These are phyloP conservation scores for Dissophora ornata DNA, from an alignment of 192 early-diverging fungal genomes.

Conservation along the genomic window DNA sequence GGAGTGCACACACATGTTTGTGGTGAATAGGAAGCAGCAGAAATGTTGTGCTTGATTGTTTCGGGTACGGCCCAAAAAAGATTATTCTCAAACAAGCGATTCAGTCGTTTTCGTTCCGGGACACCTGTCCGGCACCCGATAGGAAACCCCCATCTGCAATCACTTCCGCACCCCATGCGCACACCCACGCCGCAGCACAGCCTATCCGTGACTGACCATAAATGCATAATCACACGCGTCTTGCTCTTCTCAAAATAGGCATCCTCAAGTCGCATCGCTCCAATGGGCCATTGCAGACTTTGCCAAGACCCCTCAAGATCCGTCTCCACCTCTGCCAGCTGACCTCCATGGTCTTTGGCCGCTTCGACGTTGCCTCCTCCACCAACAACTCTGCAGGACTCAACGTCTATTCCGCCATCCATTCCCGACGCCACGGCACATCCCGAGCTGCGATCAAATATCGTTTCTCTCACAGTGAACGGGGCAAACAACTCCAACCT, in stretches of 20 bases:
- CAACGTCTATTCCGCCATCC: slow-evolving; percentile 52
- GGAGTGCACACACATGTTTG: not conserved
- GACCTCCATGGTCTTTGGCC: slow-evolving; percentile 66
- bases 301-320: slow-evolving; percentile 56
- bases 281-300: slow-evolving; percentile 40
- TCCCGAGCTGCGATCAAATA: slow-evolving; percentile 45
- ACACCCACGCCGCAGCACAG: too few relatives aligned
- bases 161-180: too few relatives aligned
- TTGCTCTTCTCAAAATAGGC: too few relatives aligned
- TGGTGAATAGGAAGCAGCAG: slow-evolving; percentile 43
- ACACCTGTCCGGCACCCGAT: not conserved
- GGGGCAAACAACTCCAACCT: slow-evolving; percentile 20
- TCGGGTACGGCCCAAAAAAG: slow-evolving; percentile 20
- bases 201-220: too few relatives aligned
- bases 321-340: slow-evolving; percentile 65
- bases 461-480: slow-evolving; percentile 28
- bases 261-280: slow-evolving; percentile 54
- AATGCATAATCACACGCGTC: too few relatives aligned
- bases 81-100: too few relatives aligned
- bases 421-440: slow-evolving; percentile 48
- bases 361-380: slow-evolving; percentile 59
- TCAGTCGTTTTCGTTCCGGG: too few relatives aligned
- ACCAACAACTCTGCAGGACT: slow-evolving; percentile 48
- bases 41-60: too few relatives aligned
- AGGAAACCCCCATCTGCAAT: too few relatives aligned